Conservation (phyloP, 257 asterid species). For the Gynochthodes officinalis region DNA sequence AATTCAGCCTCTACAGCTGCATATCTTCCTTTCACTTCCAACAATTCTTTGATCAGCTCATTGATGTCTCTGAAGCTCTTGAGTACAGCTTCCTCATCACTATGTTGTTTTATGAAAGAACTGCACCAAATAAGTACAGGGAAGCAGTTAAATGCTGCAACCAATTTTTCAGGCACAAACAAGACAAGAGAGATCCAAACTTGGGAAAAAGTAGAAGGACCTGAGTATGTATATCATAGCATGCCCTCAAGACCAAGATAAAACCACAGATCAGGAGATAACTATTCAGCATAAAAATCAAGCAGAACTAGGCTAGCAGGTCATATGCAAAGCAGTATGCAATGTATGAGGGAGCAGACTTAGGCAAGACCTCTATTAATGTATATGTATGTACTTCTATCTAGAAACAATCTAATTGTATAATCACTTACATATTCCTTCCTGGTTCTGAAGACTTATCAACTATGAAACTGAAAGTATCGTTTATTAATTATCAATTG, state of each 20-base stretch:
- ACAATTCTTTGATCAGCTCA: conserved; percentile 73
- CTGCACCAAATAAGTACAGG: conserved; percentile 34
- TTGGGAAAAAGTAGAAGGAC: not conserved
- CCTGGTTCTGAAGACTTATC: not conserved
- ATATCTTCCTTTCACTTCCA: conserved; percentile 74
- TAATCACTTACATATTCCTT: not conserved
- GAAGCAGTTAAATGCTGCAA: conserved; percentile 7
- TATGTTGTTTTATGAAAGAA: conserved; percentile 78
- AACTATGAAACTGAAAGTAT: not conserved
- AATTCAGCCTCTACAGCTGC: conserved; percentile 69
- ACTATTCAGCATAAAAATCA: too few relatives aligned
- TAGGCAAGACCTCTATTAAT: not conserved
- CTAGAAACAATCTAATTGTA: not conserved
- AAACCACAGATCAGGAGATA: too few relatives aligned
- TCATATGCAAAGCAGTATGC: too few relatives aligned
- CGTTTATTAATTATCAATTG: not conserved
- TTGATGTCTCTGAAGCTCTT: conserved; percentile 87
- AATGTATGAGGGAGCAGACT: not conserved
- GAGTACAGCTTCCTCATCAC: conserved; percentile 76
- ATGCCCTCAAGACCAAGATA: not conserved
- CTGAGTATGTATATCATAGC: not conserved
- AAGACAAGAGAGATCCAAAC: not conserved
- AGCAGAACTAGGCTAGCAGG: too few relatives aligned
- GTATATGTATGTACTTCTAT: not conserved
- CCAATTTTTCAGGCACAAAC: not conserved